phyloP scores from a whole-genome alignment of 2,329 filamentous ascomycete species.

The Fusarium piperis region DNA sequence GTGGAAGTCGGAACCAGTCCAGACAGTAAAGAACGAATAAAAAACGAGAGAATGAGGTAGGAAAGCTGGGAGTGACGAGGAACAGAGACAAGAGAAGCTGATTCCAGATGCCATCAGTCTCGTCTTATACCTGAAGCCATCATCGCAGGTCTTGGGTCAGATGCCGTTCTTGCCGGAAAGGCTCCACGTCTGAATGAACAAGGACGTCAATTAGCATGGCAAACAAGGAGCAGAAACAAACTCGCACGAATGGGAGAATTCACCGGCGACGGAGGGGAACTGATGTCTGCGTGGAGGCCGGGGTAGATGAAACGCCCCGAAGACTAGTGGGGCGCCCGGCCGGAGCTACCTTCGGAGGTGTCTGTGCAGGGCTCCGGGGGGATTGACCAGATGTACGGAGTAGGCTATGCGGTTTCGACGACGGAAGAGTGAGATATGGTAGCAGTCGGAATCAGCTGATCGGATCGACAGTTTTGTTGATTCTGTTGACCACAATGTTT shows the following conservation, averaged over 20 bases:
- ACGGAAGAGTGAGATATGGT: background rate
- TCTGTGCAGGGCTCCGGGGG: background rate
- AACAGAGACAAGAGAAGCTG: background rate
- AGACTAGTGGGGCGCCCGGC: constrained; percentile 7
- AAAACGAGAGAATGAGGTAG: constrained; percentile 14
- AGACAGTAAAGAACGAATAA: constrained; percentile 34
- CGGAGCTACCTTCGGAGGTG: background rate
- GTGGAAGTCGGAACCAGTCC: constrained; percentile 33
- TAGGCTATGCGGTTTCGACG: background rate
- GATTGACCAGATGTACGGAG: background rate
- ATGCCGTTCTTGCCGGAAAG: constrained; percentile 13
- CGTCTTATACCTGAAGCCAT: constrained; percentile 35
- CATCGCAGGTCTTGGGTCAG: constrained; percentile 1
- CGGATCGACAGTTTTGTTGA: background rate
- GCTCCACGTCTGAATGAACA: constrained; percentile 1
- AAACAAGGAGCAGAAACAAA: background rate
- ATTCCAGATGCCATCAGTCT: background rate
- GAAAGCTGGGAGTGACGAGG: constrained; percentile 23
- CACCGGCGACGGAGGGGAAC: constrained; percentile 17
- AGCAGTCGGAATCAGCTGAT: background rate
- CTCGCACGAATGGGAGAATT: constrained; percentile 40
- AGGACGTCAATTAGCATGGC: background rate
- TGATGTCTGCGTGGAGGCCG: background rate
- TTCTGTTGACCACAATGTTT: background rate
- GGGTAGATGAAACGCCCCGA: constrained; percentile 19